A percentile compares a stretch with the other conserved stretches of the same genome.
Conservation (phyloP, 495 filamentous ascomycete species). For the Penicillium longicatenatum region DNA sequence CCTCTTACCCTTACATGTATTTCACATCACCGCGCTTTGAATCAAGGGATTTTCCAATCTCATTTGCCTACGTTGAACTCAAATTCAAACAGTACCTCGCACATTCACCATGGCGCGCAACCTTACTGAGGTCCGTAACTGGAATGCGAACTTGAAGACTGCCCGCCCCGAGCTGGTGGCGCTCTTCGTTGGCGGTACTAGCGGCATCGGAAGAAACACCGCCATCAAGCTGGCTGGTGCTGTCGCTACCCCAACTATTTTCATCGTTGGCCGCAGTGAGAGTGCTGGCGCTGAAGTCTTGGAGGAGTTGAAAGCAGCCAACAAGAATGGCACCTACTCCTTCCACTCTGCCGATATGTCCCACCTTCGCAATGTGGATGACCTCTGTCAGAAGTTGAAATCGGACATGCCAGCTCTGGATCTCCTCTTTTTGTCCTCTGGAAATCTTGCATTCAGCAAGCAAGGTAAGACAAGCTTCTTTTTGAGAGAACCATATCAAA, state of each 20-base stretch:
- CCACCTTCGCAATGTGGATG: neutral
- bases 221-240: slow-evolving; percentile 34
- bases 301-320: neutral
- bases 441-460: neutral
- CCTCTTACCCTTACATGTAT: neutral
- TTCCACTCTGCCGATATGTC: neutral
- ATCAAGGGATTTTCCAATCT: too few relatives aligned
- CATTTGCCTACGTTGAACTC: too few relatives aligned
- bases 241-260: slow-evolving; percentile 30
- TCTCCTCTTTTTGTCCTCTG: neutral
- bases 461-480: neutral
- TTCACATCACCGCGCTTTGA: neutral
- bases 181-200: slow-evolving; percentile 44
- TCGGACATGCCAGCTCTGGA: neutral
- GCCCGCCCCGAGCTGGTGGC: slow-evolving; percentile 10
- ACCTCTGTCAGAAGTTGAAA: neutral
- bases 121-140: neutral
- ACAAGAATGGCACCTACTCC: neutral
- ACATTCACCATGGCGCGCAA: neutral
- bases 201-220: slow-evolving; percentile 41
- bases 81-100: neutral
- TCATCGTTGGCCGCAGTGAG: slow-evolving; percentile 30
- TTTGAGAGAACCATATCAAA: neutral
- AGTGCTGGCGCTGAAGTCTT: neutral
- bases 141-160: slow-evolving; percentile 1